Base-by-base conservation (phyloP, 2,329 filamentous ascomycete species). In the Sphaceloma murrayae region DNA sequence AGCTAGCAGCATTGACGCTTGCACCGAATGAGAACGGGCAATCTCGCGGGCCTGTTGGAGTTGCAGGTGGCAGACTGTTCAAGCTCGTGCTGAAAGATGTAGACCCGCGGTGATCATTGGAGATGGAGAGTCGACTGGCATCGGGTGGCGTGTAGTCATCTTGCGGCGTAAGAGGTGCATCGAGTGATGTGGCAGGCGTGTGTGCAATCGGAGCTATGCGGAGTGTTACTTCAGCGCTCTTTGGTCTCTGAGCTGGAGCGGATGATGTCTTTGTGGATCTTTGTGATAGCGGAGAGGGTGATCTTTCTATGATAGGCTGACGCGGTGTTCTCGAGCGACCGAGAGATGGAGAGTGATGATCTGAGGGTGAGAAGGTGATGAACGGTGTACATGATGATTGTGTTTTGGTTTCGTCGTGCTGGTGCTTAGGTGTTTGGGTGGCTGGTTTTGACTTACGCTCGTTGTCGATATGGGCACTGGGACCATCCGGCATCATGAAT, bases 91-190 rank as follows among this genome's bases (percentile, higher is more conserved):
- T 54, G 30, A 61, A 53, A 10, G 54, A 42, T 30, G 67, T 60
- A 8, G 58, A 59, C 9, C 51, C 52, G 2, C 56, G 63, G 26
- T 69, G 65, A 13, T 70, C 68, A 46, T 77, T 80, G 3, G 85
- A 91, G 48, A 94, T 89, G 1, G 86, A 88, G 13, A 94, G 67
- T 29, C 78, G 77, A 62, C 84, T 93, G 1, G 86, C 80, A 58
- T 95, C 88, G 5, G 82, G 80, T 18, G 84, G 82, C 18, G 80
- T 71, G 55, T 85, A 73, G 44, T 72, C 74, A 48, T 91, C 86
- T 38, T 77, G 77, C 0, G 89, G 89, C 0, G 89, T 95, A 47
- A 13, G 87, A 85, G 7, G 83, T 76, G 13, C 63, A 54, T 61
- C 67, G 58, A 57, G 66, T 57, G 59, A 77, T 62, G 65, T 71